Evolutionary conservation across 192 early-diverging fungal genomes (phyloP), one percentile per base, ranked within the genome.

Genomic region (Tieghemiomyces parasiticus): DNA sequence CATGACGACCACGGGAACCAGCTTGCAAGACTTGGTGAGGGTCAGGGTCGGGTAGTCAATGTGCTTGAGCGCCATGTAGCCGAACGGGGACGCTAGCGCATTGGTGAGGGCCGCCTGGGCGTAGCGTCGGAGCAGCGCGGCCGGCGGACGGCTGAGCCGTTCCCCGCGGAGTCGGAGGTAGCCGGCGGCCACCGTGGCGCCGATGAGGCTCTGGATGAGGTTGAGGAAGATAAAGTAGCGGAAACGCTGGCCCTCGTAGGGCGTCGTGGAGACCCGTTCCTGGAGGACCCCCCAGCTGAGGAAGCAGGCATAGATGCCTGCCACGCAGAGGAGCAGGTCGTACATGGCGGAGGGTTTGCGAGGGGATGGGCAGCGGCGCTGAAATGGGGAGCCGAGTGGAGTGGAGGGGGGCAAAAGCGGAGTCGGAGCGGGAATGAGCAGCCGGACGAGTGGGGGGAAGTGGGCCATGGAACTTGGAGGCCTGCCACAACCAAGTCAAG

Each of bases 21-120:
- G 80, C 64, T 96, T 96, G 75, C 92, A 94, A 29, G 92, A 92
- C 66, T 95, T 95, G 35, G 92, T 92, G 29, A 99, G 72, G 44
- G 96, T 93, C 81, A 95, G 82, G 12, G 95, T 96, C 30, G 92
- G 93, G 69, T 95, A 99, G 72, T 99, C 92, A 61, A 99, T 90
- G 67, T 95, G 88, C 42, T 84, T 81, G 45, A 99, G 72, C 35
- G 92, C 78, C 31, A 85, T 88, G 76, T 95, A 99, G 6, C 92
- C 93, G 67, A 99, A 96, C 6, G 86, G 91, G 4, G 91, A 84
- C 8, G 85, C 90, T 8, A 79, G 67, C 24, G 85, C 86, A 58
- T 71, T 77, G 47, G 90, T 67, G 14, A 94, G 61, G 10, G 92
- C 79, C 19, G 93, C 80, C 58, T 86, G 86, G 31, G 85, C 65